Conservation (phyloP, 2,329 filamentous ascomycete genomes). For the Nigrospora sphaerica region DNA sequence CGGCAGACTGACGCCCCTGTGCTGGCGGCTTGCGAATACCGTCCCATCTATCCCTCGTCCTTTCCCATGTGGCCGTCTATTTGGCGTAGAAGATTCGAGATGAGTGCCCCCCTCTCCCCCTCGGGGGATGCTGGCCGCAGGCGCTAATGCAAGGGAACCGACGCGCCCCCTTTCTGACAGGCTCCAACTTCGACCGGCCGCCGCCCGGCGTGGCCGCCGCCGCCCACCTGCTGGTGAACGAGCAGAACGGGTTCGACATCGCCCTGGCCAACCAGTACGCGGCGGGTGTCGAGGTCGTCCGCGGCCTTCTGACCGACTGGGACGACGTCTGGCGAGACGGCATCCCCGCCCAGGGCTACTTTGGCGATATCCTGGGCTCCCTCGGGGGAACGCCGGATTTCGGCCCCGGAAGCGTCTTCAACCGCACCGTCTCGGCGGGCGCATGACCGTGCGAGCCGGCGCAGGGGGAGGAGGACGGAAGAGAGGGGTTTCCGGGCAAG, state of each 20-base stretch:
- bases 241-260: constrained; percentile 58
- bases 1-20: neutral
- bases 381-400: constrained; percentile 61
- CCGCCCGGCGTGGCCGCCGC: constrained; percentile 48
- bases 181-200: constrained; percentile 65
- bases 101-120: neutral
- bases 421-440: neutral
- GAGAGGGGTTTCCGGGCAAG: too few relatives aligned
- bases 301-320: constrained; percentile 58
- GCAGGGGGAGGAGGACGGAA: too few relatives aligned
- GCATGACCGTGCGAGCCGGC: too few relatives aligned
- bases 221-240: constrained; percentile 50
- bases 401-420: constrained; percentile 39
- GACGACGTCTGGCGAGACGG: constrained; percentile 49
- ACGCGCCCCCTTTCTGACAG: constrained; percentile 14
- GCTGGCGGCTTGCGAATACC: neutral
- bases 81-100: neutral
- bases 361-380: constrained; percentile 65
- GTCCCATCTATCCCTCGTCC: neutral
- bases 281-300: constrained; percentile 58
- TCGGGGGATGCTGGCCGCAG: neutral
- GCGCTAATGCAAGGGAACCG: neutral
- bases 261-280: constrained; percentile 60
- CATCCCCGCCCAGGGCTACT: constrained; percentile 54
- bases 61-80: too few relatives aligned